Percentiles rank a stretch among this genome's conserved stretches.
Evolutionary conservation across 2,329 filamentous ascomycete genomes (phyloP).

Genomic region (Magnaporthiopsis incrustans): DNA sequence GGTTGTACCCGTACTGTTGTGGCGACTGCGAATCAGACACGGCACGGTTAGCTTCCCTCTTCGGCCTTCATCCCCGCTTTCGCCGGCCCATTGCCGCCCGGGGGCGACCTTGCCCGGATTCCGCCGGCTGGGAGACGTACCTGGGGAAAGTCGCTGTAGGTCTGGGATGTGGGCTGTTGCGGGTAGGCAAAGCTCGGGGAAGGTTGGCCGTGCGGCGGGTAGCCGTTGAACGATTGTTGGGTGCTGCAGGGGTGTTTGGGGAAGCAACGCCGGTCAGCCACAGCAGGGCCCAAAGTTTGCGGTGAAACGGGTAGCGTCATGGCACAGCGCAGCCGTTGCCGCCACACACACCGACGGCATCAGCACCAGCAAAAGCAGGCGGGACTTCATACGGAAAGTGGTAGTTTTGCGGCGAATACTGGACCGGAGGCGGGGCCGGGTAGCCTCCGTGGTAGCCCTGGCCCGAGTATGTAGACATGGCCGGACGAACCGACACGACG

Average conservation of each 20-base stretch:
- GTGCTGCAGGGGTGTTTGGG: neutral
- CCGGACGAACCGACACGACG: neutral
- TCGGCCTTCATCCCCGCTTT: neutral
- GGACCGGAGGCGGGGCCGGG: conserved; percentile 10
- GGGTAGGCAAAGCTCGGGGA: conserved; percentile 25
- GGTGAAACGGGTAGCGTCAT: neutral
- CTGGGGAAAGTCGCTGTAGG: conserved; percentile 35
- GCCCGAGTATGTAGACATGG: conserved; percentile 13
- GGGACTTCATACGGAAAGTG: conserved; percentile 8
- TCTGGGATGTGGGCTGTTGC: conserved; percentile 44
- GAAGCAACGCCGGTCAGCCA: conserved; percentile 1
- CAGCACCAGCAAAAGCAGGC: neutral
- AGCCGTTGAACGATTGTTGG: conserved; percentile 39
- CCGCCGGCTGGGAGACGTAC: conserved; percentile 16
- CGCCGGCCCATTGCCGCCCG: neutral
- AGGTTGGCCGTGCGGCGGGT: conserved; percentile 31
- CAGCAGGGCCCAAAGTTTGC: neutral
- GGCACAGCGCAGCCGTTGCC: neutral
- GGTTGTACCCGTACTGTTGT: conserved; percentile 36
- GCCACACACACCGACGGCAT: neutral
- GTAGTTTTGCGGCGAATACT: conserved; percentile 10
- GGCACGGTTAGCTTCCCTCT: neutral
- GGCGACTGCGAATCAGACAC: neutral
- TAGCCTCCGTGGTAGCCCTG: conserved; percentile 12
- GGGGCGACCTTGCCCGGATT: neutral